phyloP scores from a whole-genome alignment of 2,329 filamentous ascomycete species.

The Tolypocladium ophioglossoides region DNA sequence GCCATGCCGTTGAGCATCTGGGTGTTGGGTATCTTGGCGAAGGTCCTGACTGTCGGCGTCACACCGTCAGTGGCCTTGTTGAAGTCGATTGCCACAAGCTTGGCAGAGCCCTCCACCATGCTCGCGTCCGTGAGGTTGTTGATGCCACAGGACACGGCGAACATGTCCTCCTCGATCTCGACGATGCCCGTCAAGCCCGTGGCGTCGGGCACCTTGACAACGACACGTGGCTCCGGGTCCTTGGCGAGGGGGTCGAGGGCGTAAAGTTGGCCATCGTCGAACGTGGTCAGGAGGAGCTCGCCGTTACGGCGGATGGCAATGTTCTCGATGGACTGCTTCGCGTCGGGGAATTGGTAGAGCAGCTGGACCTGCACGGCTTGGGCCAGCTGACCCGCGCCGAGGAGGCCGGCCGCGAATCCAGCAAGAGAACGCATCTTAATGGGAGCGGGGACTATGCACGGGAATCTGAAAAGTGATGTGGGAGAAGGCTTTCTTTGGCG shows the following conservation, averaged over 20 bases:
- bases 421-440: neutral
- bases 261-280: slow-evolving; percentile 8
- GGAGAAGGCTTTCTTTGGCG: too few species aligned
- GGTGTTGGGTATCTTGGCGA: slow-evolving; percentile 5
- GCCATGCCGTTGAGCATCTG: slow-evolving; percentile 12
- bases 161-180: slow-evolving; percentile 8
- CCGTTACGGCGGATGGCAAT: slow-evolving; percentile 10
- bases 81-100: slow-evolving; percentile 8
- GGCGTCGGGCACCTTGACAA: slow-evolving; percentile 6
- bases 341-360: slow-evolving; percentile 7
- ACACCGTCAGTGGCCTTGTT: neutral
- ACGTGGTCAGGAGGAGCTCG: slow-evolving; percentile 7
- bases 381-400: neutral
- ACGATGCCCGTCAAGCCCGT: slow-evolving; percentile 8
- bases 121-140: slow-evolving; percentile 2
- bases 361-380: slow-evolving; percentile 15
- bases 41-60: neutral
- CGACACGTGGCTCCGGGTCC: slow-evolving; percentile 1
- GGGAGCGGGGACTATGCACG: neutral
- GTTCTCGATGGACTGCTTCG: slow-evolving; percentile 10
- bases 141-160: slow-evolving; percentile 9
- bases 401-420: neutral
- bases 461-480: too few species aligned
- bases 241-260: slow-evolving; percentile 2
- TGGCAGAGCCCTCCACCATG: slow-evolving; percentile 3